These are phyloP conservation scores for Fusarium marasasianum DNA, from an alignment of 2,329 filamentous ascomycete species.

Conservation along the genomic window DNA sequence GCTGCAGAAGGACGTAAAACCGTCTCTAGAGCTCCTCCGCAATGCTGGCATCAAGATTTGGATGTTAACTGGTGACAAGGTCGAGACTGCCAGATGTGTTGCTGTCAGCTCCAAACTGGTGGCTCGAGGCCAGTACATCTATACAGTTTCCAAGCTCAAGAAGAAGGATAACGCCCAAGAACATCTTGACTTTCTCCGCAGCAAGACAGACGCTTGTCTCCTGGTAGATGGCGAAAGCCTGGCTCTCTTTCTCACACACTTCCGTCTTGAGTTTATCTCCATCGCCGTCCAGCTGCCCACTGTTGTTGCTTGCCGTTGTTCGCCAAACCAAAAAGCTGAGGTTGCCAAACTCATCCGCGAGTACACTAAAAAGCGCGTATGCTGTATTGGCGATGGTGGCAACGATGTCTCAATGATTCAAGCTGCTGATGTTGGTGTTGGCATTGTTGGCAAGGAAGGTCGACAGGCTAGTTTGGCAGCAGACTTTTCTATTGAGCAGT, in stretches of 20 bases:
- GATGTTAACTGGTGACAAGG: slow-evolving; percentile 99
- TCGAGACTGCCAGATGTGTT: slow-evolving; percentile 96
- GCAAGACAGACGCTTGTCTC: slow-evolving; percentile 86
- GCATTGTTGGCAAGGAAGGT: slow-evolving; percentile 98
- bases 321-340: slow-evolving; percentile 96
- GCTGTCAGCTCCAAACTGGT: slow-evolving; percentile 96
- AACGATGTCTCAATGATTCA: slow-evolving; percentile 99
- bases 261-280: slow-evolving; percentile 85
- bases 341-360: slow-evolving; percentile 89
- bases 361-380: slow-evolving; percentile 93
- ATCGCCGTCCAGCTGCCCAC: slow-evolving; percentile 88
- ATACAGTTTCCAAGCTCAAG: slow-evolving; percentile 87
- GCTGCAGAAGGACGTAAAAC: slow-evolving; percentile 93
- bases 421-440: slow-evolving; percentile 95
- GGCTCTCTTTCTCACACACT: slow-evolving; percentile 82
- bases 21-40: slow-evolving; percentile 90
- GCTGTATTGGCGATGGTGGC: slow-evolving; percentile 96
- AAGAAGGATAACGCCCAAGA: slow-evolving; percentile 87
- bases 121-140: slow-evolving; percentile 91
- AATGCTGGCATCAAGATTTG: slow-evolving; percentile 99
- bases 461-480: slow-evolving; percentile 93
- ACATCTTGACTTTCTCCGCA: slow-evolving; percentile 86
- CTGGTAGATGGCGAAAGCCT: slow-evolving; percentile 96
- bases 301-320: slow-evolving; percentile 96
- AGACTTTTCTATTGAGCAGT: slow-evolving; percentile 96